Conservation (phyloP, 2,329 filamentous ascomycete species). For the Botrytis byssoidea region DNA sequence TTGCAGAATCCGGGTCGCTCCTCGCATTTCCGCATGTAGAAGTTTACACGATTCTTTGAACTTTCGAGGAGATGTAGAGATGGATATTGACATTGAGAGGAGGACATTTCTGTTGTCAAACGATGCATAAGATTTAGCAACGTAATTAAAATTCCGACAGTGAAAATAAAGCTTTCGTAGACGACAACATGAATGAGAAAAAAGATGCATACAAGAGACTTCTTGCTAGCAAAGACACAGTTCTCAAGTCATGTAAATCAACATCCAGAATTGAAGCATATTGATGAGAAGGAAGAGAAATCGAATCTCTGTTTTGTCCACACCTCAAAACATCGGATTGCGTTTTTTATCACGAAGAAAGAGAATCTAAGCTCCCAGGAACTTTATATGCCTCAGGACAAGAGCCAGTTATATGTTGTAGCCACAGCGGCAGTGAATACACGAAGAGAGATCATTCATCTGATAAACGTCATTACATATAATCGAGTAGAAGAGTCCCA, state of each 20-base stretch:
- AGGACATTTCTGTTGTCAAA: no score
- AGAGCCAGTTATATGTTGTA: not conserved
- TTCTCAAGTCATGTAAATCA: rapidly evolving
- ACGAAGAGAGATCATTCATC: rapidly evolving
- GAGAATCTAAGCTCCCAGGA: not conserved
- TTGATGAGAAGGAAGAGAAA: not conserved
- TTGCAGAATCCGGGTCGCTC: no score
- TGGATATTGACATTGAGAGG: not conserved
- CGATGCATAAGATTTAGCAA: not conserved
- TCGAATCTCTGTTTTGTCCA: no score
- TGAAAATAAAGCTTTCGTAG: rapidly evolving
- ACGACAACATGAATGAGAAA: not conserved
- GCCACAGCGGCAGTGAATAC: not conserved
- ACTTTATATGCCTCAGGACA: not conserved
- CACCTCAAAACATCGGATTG: rapidly evolving
- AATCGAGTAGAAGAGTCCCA: rapidly evolving
- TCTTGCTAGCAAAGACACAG: not conserved
- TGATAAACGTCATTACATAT: not conserved
- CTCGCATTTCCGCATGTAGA: rapidly evolving
- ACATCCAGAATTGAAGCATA: not conserved
- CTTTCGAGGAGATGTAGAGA: rapidly evolving
- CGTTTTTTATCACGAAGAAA: not conserved
- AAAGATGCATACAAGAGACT: rapidly evolving
- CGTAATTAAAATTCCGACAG: rapidly evolving
- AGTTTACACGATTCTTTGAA: not conserved